Evolutionary conservation across 2,329 filamentous ascomycete species (phyloP), one percentile per base, ranked within the genome.

Genomic region (Trichoderma lentiforme): DNA sequence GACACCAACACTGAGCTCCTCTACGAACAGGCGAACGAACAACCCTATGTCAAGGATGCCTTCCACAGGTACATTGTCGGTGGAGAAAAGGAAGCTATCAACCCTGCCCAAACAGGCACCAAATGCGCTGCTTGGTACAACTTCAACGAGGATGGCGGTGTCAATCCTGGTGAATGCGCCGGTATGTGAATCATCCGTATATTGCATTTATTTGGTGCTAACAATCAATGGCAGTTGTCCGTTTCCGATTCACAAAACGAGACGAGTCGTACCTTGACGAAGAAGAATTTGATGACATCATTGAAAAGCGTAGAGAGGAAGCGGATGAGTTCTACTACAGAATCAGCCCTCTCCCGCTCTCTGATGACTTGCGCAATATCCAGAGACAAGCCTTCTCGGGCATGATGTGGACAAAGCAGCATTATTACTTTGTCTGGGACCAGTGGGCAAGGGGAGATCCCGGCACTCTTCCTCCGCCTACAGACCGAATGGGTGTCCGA

Each of bases 371-470:
- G 72, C 91, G 95, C 76, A 98, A 97, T 81, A 96, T 98, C 76
- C 96, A 98, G 83, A 90, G 95, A 76, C 95, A 98, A 81, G 96
- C 95, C 4, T 92, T 98, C 75, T 91, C 95, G 0, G 95, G 96
- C 69, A 98, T 98, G 95, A 92, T 98, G 87, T 98, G 95, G 95
- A 97, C 92, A 74, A 98, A 98, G 82, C 95, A 98, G 81, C 93
- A 94, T 83, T 98, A 98, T 81, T 90, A 97, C 79, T 98, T 98
- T 81, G 90, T 98, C 77, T 98, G 94, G 94, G 95, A 98, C 75
- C 93, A 98, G 80, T 98, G 95, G 95, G 94, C 95, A 30, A 97
- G 97, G 74, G 95, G 95, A 67, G 95, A 98, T 79, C 95, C 95
- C 12, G 88, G 87, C 62, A 93, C 95, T 85, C 94, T 95, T 57